Evolutionary conservation across 805 yeast genomes (phyloP), one percentile per base, ranked within the genome.

Genomic region (Saccharomycopsis vini): DNA sequence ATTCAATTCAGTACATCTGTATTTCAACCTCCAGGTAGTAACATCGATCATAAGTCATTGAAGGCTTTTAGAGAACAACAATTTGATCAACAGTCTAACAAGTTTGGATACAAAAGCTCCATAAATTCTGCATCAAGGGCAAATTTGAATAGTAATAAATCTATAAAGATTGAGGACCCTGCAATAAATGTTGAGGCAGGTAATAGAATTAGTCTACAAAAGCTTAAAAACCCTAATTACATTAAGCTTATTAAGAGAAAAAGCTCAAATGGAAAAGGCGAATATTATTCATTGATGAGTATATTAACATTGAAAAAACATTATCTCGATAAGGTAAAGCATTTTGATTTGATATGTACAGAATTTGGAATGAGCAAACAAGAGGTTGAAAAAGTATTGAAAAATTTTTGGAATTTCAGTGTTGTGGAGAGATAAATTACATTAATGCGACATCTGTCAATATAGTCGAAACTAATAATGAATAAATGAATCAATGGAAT

Each of bases 311-410:
- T 48, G 36, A 48, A 45, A 33, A 48, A 48, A 20, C 36, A 45
- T 10, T 48, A 48, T 30, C 32, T 48, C 10, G 50, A 48, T 29
- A 48, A 48, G 29, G 31, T 46, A 10, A 38, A 42, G 21, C 51
- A 48, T 40, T 48, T 48, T 44, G 51, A 48, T 41, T 21, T 39
- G 29, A 48, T 48, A 30, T 48, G 90, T 54, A 84, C 90, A 0
- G 81, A 77, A 46, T 62, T 85, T 53, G 73, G 70, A 38, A 69
- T 69, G 54, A 69, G 82, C 7, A 64, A 76, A 37, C 58, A 57
- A 18, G 80, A 79, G 23, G 73, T 82, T 1, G 81, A 78, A 52
- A 54, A 53, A 2, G 42, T 74, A 3, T 46, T 78, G n/a, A 57
- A 63, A 26, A 60, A 61, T 7, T 37, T 60, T 26, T 59, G 77